A percentile compares a stretch with the other conserved stretches of the same genome.
Evolutionary conservation across 495 filamentous ascomycete genomes (phyloP).

Genomic region (Patellaria atrata): DNA sequence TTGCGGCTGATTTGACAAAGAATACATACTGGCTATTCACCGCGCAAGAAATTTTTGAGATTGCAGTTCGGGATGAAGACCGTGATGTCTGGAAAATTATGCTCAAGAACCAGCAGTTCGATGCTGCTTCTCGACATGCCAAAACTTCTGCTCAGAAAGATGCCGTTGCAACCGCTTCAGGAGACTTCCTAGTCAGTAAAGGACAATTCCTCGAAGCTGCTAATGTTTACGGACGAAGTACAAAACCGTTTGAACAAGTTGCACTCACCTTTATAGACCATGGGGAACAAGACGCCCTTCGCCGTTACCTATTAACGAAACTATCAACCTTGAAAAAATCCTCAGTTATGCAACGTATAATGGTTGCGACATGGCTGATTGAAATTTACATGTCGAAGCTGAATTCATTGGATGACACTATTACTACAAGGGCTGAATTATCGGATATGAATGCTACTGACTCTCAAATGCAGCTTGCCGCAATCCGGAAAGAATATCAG

Average conservation of each 20-base stretch:
- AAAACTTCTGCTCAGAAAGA: constrained; percentile 61
- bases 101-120: constrained; percentile 70
- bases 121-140: constrained; percentile 72
- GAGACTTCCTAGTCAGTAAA: constrained; percentile 70
- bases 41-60: constrained; percentile 75
- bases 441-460: constrained; percentile 54
- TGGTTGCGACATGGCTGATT: constrained; percentile 91
- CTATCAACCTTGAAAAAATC: constrained; percentile 68
- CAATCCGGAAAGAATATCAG: constrained; percentile 63
- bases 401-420: constrained; percentile 85
- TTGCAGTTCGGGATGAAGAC: constrained; percentile 79
- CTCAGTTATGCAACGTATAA: constrained; percentile 77
- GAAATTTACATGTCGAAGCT: constrained; percentile 96
- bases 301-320: constrained; percentile 81
- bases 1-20: constrained; percentile 78
- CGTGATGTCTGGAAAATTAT: constrained; percentile 90
- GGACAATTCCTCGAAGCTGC: constrained; percentile 76
- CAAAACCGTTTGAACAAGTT: constrained; percentile 89
- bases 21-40: constrained; percentile 97
- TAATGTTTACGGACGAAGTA: constrained; percentile 81
- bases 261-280: constrained; percentile 80
- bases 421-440: constrained; percentile 77
- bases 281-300: constrained; percentile 76
- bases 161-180: constrained; percentile 74
- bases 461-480: constrained; percentile 54